Conservation (phyloP, 75 land plant genomes). For the Selaginella moellendorffii region DNA sequence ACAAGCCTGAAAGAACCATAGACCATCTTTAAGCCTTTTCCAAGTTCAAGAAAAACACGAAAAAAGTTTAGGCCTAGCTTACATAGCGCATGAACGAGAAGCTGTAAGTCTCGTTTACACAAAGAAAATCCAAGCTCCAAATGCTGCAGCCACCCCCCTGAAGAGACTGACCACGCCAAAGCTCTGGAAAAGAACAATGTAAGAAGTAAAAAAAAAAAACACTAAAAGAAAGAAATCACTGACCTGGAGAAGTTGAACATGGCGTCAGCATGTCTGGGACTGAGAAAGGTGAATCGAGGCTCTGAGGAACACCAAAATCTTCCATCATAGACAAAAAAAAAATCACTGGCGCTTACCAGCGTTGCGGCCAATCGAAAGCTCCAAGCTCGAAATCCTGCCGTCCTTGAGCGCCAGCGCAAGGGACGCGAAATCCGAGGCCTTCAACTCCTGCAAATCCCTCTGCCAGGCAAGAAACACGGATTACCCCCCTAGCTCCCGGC, state of each 20-base stretch:
- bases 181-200: neutral
- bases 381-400: neutral
- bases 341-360: neutral
- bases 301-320: neutral
- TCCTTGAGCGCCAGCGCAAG: neutral
- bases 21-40: too few species aligned
- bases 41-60: too few species aligned
- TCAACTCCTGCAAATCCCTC: neutral
- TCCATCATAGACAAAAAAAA: neutral
- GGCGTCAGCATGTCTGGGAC: constrained; percentile 10
- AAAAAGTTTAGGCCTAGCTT: too few species aligned
- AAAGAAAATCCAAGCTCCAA: constrained; percentile 18
- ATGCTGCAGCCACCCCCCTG: constrained; percentile 22
- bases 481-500: too few species aligned
- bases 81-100: constrained; percentile 17
- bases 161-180: constrained; percentile 15
- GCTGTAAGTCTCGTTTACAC: constrained; percentile 15
- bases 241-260: constrained; percentile 10
- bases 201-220: neutral
- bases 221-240: too few species aligned
- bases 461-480: neutral
- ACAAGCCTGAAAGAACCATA: constrained; percentile 9
- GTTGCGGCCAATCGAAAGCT: neutral
- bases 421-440: neutral
- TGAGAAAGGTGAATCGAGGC: constrained; percentile 4